Percentiles rank a stretch among this genome's conserved stretches.
phyloP scores from a whole-genome alignment of 1,284 basidiomycete genomes.

The Chalciporus sp. region DNA sequence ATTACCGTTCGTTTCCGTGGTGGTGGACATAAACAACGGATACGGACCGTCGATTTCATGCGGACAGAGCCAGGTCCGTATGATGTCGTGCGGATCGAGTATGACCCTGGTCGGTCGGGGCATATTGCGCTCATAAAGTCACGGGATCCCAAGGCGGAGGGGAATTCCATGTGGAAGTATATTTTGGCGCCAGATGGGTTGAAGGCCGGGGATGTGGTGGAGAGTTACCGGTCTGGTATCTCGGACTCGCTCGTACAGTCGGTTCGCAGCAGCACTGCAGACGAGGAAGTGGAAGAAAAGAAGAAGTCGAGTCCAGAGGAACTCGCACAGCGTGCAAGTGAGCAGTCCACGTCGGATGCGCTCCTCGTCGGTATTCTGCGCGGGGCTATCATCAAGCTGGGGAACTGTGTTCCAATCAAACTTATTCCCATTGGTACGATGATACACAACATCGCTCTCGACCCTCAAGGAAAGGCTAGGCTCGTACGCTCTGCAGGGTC shows the following conservation, averaged over 20 bases:
- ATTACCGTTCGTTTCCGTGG: constrained; percentile 91
- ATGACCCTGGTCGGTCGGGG: constrained; percentile 91
- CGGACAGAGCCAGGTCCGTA: constrained; percentile 77
- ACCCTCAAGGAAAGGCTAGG: constrained; percentile 76
- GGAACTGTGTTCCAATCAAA: constrained; percentile 91
- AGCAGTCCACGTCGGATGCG: constrained; percentile 49
- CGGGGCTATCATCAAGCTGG: constrained; percentile 83
- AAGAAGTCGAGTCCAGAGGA: constrained; percentile 28
- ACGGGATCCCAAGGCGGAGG: constrained; percentile 51
- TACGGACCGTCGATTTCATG: constrained; percentile 89
- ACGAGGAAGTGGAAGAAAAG: constrained; percentile 33
- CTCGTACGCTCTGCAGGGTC: constrained; percentile 92
- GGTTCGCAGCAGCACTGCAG: constrained; percentile 41
- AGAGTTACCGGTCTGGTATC: constrained; percentile 85
- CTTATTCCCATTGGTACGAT: constrained; percentile 92
- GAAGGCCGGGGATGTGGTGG: constrained; percentile 85
- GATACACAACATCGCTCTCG: constrained; percentile 85
- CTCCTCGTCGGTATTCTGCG: constrained; percentile 89
- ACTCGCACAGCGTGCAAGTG: constrained; percentile 21
- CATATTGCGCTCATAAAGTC: constrained; percentile 90
- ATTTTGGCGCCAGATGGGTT: constrained; percentile 92
- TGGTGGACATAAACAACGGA: constrained; percentile 88
- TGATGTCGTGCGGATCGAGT: constrained; percentile 93
- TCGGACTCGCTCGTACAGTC: constrained; percentile 77
- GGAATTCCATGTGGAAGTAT: constrained; percentile 71